Percentiles rank a stretch among this genome's conserved stretches.
phyloP scores from a whole-genome alignment of 495 filamentous ascomycete species.

The Penicillium cataractarum region DNA sequence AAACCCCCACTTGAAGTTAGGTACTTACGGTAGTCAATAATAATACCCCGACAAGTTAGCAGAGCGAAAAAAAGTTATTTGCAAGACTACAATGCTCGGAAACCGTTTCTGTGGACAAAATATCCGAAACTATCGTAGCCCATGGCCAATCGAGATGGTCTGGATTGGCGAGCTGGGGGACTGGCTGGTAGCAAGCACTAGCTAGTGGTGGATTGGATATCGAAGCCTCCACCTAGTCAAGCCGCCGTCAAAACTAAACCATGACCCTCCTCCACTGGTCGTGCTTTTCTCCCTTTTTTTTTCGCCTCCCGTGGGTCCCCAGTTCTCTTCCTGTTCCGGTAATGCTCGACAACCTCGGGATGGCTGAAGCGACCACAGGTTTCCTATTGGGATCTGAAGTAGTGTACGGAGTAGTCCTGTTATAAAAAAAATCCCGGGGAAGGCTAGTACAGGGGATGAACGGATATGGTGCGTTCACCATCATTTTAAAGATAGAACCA shows the following conservation, averaged over 20 bases:
- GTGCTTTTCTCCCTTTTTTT: constrained; percentile 4
- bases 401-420: neutral
- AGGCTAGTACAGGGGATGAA: neutral
- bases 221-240: constrained; percentile 1
- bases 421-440: neutral
- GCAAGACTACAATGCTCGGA: no score
- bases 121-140: constrained; percentile 7
- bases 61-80: neutral
- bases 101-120: constrained; percentile 4
- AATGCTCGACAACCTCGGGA: constrained; percentile 12
- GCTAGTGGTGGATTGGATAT: constrained; percentile 3
- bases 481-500: neutral
- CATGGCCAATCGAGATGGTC: neutral
- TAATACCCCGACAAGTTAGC: neutral
- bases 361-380: neutral
- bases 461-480: constrained; percentile 1
- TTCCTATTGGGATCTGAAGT: no score
- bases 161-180: neutral
- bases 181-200: neutral
- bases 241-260: constrained; percentile 3
- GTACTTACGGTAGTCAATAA: no score
- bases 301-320: constrained; percentile 7
- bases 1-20: neutral
- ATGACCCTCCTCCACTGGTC: neutral
- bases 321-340: constrained; percentile 3